Evolutionary conservation across 176 grass and related monocot species (phyloP), one percentile per base, ranked within the genome.

Genomic region (Sorghum bicolor): DNA sequence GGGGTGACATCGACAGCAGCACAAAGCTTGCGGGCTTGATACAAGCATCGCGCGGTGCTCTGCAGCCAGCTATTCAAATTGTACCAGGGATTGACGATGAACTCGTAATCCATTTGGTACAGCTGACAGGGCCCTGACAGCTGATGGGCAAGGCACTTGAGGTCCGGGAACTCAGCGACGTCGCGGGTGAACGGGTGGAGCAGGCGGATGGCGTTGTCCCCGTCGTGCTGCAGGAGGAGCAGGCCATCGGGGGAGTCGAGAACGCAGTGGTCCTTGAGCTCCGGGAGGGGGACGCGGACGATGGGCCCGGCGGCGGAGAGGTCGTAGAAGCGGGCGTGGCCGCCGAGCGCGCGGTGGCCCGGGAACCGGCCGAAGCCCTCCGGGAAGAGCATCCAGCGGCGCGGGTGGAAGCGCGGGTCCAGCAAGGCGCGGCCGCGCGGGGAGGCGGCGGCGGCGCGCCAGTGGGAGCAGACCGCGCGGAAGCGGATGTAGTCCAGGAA

Each of bases 161-260:
- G 47, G 14, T 67, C 41, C 14, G 79, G 79, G 22, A 39, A 38
- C 22, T 70, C 31, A 4, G 79, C 79, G 65, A 81, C 14, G 34
- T 82, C 79, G 50, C 48, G 67, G 67, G 67, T 82, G 79, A 82
- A 82, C n/a, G 74, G 75, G 75, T 76, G 74, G 47, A 76, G 74
- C 19, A 76, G 50, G 31, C 50, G 74, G 31, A 76, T 32, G 32
- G 52, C 75, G 22, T 3, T 50, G 63, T 80, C 63, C 29, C 7
- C 41, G 19, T 80, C 78, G 26, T 63, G 78, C 78, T 50, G 78
- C 19, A 80, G 77, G 43, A 80, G 78, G 63, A 80, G 78, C 30
- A 80, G 78, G 78, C 63, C 63, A 20, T 34, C 40, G 11, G 78
- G 77, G 41, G 78, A 80, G 63, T 80, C 78, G 78, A 80, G 78